These are phyloP conservation scores for Malassezia vespertilionis DNA, from an alignment of 1,284 basidiomycete species.

Conservation along the genomic window DNA sequence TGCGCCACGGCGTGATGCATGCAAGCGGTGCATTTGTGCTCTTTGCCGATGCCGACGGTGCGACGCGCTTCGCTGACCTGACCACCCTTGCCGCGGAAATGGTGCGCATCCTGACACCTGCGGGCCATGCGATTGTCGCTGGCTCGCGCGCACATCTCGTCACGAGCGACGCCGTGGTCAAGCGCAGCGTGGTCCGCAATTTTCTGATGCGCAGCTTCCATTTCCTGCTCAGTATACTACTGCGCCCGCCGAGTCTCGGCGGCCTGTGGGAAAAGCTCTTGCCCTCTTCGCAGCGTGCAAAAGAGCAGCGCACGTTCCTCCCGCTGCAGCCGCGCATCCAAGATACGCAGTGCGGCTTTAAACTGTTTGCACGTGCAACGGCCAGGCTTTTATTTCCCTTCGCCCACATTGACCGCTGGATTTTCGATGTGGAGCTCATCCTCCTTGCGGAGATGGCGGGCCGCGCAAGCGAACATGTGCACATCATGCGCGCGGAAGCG, in stretches of 20 bases:
- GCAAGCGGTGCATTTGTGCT: slow-evolving; percentile 65
- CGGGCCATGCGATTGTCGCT: slow-evolving; percentile 58
- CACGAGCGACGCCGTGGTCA: slow-evolving; percentile 81
- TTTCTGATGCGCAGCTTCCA: slow-evolving; percentile 85
- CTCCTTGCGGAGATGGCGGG: slow-evolving; percentile 56
- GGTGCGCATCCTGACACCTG: slow-evolving; percentile 29
- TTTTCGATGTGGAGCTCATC: slow-evolving; percentile 89
- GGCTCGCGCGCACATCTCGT: slow-evolving; percentile 85
- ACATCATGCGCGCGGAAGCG: slow-evolving; percentile 5
- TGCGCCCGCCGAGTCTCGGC: slow-evolving; percentile 28
- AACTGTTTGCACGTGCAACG: slow-evolving; percentile 63
- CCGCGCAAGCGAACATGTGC: slow-evolving; percentile 6
- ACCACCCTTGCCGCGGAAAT: slow-evolving; percentile 63
- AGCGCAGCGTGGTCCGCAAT: slow-evolving; percentile 78
- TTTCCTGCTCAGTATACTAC: slow-evolving; percentile 43
- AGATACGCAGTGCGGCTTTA: slow-evolving; percentile 94
- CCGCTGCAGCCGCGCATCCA: slow-evolving; percentile 64
- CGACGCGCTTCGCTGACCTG: slow-evolving; percentile 71
- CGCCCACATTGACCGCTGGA: slow-evolving; percentile 56
- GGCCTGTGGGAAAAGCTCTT: background rate
- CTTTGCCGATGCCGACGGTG: slow-evolving; percentile 88
- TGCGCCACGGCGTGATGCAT: slow-evolving; percentile 64
- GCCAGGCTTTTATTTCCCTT: slow-evolving; percentile 67
- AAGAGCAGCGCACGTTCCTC: background rate
- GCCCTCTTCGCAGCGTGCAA: background rate